Conservation (phyloP, 441 rosid species). For the Adansonia rubrostipa region DNA sequence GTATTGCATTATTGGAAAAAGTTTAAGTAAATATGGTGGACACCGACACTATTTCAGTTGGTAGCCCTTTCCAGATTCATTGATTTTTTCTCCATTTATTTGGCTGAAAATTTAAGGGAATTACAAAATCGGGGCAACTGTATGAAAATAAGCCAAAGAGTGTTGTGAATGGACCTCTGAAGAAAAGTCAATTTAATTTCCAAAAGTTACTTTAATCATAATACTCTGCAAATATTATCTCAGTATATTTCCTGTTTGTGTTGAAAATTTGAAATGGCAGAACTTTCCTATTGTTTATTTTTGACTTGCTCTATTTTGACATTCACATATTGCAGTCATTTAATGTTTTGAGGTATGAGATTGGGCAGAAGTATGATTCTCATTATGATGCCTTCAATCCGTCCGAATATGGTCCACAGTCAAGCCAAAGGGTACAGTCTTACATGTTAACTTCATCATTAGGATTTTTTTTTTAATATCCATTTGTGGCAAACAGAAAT, state of each 20-base stretch:
- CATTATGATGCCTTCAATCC: slow-evolving; percentile 81
- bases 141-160: neutral
- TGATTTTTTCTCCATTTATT: neutral
- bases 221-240: neutral
- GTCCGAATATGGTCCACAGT: slow-evolving; percentile 75
- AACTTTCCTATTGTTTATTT: slow-evolving; percentile 34
- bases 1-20: neutral
- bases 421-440: slow-evolving; percentile 77
- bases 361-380: slow-evolving; percentile 82
- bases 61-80: neutral
- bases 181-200: slow-evolving; percentile 1
- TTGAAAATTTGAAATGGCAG: slow-evolving; percentile 30
- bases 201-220: neutral
- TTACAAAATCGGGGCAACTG: neutral
- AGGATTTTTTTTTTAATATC: neutral
- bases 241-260: neutral
- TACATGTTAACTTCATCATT: slow-evolving; percentile 9
- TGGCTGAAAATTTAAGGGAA: slow-evolving; percentile 11
- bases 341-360: slow-evolving; percentile 68
- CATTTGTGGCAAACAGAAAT: slow-evolving; percentile 5
- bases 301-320: slow-evolving; percentile 30
- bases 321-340: slow-evolving; percentile 59
- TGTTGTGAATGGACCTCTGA: slow-evolving; percentile 3
- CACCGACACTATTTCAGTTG: neutral
- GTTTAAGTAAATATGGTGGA: slow-evolving; percentile 9